Evolutionary conservation across 108 stramenopile genomes (phyloP).

Genomic region (Aurantiochytrium sp.): DNA sequence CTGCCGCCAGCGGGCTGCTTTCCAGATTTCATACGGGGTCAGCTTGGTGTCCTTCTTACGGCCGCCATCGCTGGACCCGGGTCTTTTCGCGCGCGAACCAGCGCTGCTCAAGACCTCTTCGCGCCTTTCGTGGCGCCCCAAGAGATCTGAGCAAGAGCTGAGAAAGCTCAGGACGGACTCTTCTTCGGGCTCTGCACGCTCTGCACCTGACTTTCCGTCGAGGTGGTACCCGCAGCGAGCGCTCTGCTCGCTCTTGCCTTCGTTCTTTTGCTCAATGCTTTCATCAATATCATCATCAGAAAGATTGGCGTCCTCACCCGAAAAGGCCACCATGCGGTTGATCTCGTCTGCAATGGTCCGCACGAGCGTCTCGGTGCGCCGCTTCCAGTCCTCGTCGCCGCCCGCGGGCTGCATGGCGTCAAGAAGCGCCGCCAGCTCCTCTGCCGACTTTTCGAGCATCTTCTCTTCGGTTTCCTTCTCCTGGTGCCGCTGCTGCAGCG

Average conservation of each 20-base stretch:
- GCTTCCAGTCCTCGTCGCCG: background rate
- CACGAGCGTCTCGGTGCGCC: background rate
- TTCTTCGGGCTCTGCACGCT: background rate
- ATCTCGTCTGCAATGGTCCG: background rate
- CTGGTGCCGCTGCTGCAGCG: too few species aligned
- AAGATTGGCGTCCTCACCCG: background rate
- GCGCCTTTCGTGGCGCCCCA: too few species aligned
- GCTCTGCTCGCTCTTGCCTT: too few species aligned
- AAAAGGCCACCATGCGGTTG: background rate
- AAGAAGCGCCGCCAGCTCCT: background rate
- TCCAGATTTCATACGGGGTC: conserved; percentile 10
- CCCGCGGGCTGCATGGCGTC: background rate
- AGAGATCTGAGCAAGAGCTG: background rate
- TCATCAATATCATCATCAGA: too few species aligned
- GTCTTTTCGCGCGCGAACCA: too few species aligned
- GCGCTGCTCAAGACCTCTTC: too few species aligned
- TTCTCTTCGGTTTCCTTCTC: background rate
- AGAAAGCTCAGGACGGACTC: background rate
- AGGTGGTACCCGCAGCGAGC: too few species aligned
- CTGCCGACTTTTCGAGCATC: background rate
- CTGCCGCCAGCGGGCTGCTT: background rate
- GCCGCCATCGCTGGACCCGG: too few species aligned
- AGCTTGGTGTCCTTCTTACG: background rate
- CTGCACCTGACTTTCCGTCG: background rate
- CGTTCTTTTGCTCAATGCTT: too few species aligned